Evolutionary conservation across 139 green algal species (phyloP).

Genomic region (Deuterostichococcus epilithicus): DNA sequence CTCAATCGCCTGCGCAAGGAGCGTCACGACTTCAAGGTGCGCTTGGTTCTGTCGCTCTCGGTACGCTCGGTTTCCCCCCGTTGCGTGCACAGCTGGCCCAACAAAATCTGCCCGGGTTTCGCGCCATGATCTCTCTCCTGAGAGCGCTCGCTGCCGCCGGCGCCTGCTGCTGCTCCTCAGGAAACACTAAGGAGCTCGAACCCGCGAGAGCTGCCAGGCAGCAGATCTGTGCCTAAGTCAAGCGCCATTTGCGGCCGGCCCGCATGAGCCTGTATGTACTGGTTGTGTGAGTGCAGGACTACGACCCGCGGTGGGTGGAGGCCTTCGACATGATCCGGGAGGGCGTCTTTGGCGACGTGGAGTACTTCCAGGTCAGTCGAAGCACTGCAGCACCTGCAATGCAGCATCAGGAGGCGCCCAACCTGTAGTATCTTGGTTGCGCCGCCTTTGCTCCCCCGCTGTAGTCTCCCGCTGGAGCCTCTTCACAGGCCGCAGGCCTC

Average conservation of each 20-base stretch:
- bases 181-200: too few relatives aligned
- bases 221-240: too few relatives aligned
- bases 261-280: slow-evolving; percentile 1
- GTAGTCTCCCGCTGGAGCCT: not conserved
- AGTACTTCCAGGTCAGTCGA: slow-evolving; percentile 72
- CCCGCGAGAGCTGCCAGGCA: too few relatives aligned
- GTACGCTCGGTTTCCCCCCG: slow-evolving; percentile 13
- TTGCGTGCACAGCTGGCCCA: too few relatives aligned
- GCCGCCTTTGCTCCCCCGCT: not conserved
- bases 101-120: too few relatives aligned
- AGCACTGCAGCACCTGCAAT: not conserved
- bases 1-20: slow-evolving; percentile 67
- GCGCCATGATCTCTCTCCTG: too few relatives aligned
- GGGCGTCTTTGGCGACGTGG: slow-evolving; percentile 86
- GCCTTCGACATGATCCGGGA: slow-evolving; percentile 45
- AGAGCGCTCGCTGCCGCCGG: too few relatives aligned
- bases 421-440: not conserved
- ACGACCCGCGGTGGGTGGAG: slow-evolving; percentile 63
- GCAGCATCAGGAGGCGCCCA: too few relatives aligned
- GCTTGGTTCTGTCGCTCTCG: slow-evolving; percentile 21
- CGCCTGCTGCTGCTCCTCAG: too few relatives aligned
- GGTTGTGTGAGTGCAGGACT: slow-evolving; percentile 11
- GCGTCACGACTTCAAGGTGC: slow-evolving; percentile 77
- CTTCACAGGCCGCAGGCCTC: not conserved
- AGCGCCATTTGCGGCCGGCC: too few relatives aligned